Percentiles rank a stretch among this genome's conserved stretches.
These are phyloP conservation scores for Solanum chilense DNA, from an alignment of 257 asterid species.

Conservation along the genomic window DNA sequence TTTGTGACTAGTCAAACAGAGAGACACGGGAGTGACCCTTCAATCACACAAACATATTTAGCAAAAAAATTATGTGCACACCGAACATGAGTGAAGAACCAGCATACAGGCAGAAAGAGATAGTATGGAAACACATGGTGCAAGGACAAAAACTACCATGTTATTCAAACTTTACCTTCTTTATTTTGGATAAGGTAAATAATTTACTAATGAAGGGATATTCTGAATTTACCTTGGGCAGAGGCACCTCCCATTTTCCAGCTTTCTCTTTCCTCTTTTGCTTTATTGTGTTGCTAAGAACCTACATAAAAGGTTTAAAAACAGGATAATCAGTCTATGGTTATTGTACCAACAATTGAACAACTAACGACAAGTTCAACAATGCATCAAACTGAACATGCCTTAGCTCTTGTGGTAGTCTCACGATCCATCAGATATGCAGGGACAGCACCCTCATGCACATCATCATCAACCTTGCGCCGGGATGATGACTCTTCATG, in stretches of 20 bases:
- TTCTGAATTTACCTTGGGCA: conserved; percentile 63
- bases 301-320: conserved; percentile 27
- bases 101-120: background rate
- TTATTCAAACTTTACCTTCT: background rate
- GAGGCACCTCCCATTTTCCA: conserved; percentile 98
- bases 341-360: background rate
- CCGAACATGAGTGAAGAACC: background rate
- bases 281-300: conserved; percentile 87
- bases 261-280: conserved; percentile 97
- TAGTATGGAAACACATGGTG: background rate
- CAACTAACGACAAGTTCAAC: background rate
- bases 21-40: background rate
- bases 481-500: conserved; percentile 76
- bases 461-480: conserved; percentile 88
- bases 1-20: background rate
- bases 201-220: background rate
- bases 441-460: conserved; percentile 85
- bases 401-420: conserved; percentile 86
- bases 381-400: background rate
- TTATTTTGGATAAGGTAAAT: background rate
- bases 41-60: background rate
- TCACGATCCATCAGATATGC: conserved; percentile 98
- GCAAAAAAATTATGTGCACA: background rate
- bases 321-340: background rate
- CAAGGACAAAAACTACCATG: background rate